These are phyloP conservation scores for Amaranthus tricolor DNA, from an alignment of 179 eudicot genomes.

Conservation along the genomic window DNA sequence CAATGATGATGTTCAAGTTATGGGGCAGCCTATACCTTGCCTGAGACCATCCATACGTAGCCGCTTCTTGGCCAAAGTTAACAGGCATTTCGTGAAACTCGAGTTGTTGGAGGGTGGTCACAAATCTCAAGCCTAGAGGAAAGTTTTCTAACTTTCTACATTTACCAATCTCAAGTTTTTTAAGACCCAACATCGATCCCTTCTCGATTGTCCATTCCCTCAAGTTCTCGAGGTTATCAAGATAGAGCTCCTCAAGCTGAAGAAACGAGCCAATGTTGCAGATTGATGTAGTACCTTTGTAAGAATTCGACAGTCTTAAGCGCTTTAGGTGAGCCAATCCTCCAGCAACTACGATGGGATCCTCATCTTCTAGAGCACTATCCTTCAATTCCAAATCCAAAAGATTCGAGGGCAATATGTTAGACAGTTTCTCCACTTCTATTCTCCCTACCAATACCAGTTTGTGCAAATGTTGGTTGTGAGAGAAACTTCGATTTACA, in stretches of 20 bases:
- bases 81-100: slow-evolving; percentile 4
- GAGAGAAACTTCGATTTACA: slow-evolving; percentile 4
- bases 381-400: slow-evolving; percentile 17
- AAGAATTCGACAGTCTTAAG: slow-evolving; percentile 11
- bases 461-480: slow-evolving; percentile 22
- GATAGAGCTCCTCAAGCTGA: slow-evolving; percentile 18
- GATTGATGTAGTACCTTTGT: background rate
- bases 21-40: slow-evolving; percentile 37
- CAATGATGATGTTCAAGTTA: slow-evolving; percentile 40
- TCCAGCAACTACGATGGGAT: slow-evolving; percentile 23
- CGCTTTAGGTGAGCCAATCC: slow-evolving; percentile 24
- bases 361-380: slow-evolving; percentile 8
- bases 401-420: slow-evolving; percentile 29
- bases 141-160: slow-evolving; percentile 23
- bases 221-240: background rate
- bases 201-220: slow-evolving; percentile 23
- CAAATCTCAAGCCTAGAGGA: slow-evolving; percentile 30
- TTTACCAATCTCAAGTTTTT: slow-evolving; percentile 14
- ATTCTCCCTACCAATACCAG: slow-evolving; percentile 17
- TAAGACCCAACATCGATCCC: slow-evolving; percentile 34
- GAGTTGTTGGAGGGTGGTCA: slow-evolving; percentile 27
- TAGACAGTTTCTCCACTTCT: background rate
- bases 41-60: slow-evolving; percentile 12
- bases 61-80: slow-evolving; percentile 13
- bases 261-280: slow-evolving; percentile 25